A percentile compares a stretch with the other conserved stretches of the same genome.
phyloP scores from a whole-genome alignment of 2,329 filamentous ascomycete genomes.

The Stachybotrys chlorohalonatus region DNA sequence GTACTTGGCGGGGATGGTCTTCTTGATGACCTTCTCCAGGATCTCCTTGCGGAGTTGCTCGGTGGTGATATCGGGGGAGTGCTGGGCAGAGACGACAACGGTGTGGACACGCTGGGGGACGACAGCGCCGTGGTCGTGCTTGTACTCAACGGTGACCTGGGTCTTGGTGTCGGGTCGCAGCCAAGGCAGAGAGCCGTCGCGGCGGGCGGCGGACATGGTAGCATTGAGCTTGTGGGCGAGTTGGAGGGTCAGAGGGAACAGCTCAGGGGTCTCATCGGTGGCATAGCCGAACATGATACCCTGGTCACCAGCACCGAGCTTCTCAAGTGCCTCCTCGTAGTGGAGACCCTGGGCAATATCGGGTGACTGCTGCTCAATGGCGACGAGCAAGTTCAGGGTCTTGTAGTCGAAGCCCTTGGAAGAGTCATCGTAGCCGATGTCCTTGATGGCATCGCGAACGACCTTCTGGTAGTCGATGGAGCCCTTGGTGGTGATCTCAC shows the following conservation, averaged over 20 bases:
- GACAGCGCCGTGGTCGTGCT: slow-evolving; percentile 90
- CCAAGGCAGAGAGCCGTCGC: slow-evolving; percentile 83
- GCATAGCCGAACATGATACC: slow-evolving; percentile 99
- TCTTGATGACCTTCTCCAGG: slow-evolving; percentile 93
- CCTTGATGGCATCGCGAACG: slow-evolving; percentile 90
- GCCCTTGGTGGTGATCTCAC: slow-evolving; percentile 97
- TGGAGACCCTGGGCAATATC: slow-evolving; percentile 99
- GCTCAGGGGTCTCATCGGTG: slow-evolving; percentile 96
- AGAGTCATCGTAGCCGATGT: slow-evolving; percentile 96
- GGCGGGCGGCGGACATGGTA: slow-evolving; percentile 84
- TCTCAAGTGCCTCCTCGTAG: slow-evolving; percentile 94
- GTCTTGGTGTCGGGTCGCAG: slow-evolving; percentile 99
- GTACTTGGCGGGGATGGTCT: slow-evolving; percentile 85
- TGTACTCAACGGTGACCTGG: slow-evolving; percentile 98
- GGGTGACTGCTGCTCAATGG: slow-evolving; percentile 98
- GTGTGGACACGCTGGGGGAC: slow-evolving; percentile 90
- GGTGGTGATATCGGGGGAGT: slow-evolving; percentile 78
- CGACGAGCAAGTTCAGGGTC: slow-evolving; percentile 96
- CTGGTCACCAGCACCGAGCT: slow-evolving; percentile 97
- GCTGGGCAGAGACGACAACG: slow-evolving; percentile 92
- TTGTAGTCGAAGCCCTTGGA: slow-evolving; percentile 99
- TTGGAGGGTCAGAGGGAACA: slow-evolving; percentile 87
- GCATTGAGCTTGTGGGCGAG: slow-evolving; percentile 96
- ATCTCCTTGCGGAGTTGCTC: slow-evolving; percentile 92
- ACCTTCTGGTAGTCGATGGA: slow-evolving; percentile 96